A percentile compares a stretch with the other conserved stretches of the same genome.
These are phyloP conservation scores for Blastobotrys aristatus DNA, from an alignment of 1,139 yeast genomes.

Conservation along the genomic window DNA sequence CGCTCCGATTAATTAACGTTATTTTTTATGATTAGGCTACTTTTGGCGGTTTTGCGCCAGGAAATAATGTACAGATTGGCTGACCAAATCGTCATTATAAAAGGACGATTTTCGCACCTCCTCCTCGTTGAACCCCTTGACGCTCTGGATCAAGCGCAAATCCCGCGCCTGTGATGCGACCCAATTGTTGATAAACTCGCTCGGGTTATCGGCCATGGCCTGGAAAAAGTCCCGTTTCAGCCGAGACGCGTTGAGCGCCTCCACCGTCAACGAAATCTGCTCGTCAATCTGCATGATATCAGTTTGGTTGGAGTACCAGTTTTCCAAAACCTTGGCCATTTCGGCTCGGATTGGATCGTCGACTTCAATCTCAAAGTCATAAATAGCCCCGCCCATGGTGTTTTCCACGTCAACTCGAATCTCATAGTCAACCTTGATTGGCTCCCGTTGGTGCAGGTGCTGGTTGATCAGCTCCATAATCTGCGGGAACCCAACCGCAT, in stretches of 20 bases:
- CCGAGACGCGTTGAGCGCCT: slow-evolving; percentile 59
- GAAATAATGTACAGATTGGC: slow-evolving; percentile 71
- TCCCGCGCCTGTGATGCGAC: slow-evolving; percentile 70
- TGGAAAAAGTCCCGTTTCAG: slow-evolving; percentile 67
- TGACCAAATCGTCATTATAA: slow-evolving; percentile 69
- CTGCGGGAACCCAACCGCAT: slow-evolving; percentile 57
- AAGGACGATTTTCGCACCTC: slow-evolving; percentile 76
- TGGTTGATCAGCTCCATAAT: slow-evolving; percentile 65
- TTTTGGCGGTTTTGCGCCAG: slow-evolving; percentile 8
- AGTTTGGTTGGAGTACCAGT: slow-evolving; percentile 45
- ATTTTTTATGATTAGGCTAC: neutral
- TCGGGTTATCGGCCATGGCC: slow-evolving; percentile 71
- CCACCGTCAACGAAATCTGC: slow-evolving; percentile 57
- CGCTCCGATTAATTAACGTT: neutral
- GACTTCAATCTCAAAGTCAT: slow-evolving; percentile 65
- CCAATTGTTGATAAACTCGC: slow-evolving; percentile 67
- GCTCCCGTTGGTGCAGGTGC: slow-evolving; percentile 66
- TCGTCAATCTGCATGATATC: slow-evolving; percentile 54
- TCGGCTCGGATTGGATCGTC: slow-evolving; percentile 52
- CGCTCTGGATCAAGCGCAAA: slow-evolving; percentile 71
- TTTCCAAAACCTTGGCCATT: slow-evolving; percentile 38
- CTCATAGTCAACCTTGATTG: slow-evolving; percentile 69
- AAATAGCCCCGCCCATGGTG: slow-evolving; percentile 73
- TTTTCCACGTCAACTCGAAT: slow-evolving; percentile 70
- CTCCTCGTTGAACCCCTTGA: slow-evolving; percentile 89